Evolutionary conservation across 345 rosid genomes (phyloP).

Genomic region (Aquilaria sinensis): DNA sequence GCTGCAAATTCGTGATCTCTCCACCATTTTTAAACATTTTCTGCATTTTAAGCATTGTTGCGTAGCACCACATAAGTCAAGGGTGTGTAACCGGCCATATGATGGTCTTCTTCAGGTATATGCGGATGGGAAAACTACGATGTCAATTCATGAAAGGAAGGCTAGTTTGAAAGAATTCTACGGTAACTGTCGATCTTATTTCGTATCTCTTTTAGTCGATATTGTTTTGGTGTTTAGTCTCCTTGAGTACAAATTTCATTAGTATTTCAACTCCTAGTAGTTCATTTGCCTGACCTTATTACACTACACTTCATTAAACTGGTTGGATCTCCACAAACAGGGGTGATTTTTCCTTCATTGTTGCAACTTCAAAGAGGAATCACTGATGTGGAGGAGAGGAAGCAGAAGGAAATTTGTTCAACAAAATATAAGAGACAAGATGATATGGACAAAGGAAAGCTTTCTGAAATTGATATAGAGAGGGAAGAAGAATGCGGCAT

Average conservation of each 20-base stretch:
- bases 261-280: no score
- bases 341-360: constrained; percentile 79
- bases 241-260: no score
- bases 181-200: constrained; percentile 36
- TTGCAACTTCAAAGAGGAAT: constrained; percentile 82
- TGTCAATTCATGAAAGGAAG: constrained; percentile 79
- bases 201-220: neutral
- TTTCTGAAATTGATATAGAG: constrained; percentile 68
- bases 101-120: constrained; percentile 46
- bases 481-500: constrained; percentile 95
- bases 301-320: neutral
- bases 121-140: constrained; percentile 86
- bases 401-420: constrained; percentile 61
- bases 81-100: constrained; percentile 3
- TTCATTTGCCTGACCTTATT: neutral
- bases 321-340: constrained; percentile 30
- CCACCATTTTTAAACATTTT: neutral
- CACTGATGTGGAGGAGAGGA: constrained; percentile 66
- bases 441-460: constrained; percentile 54
- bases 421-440: constrained; percentile 45
- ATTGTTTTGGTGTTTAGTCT: neutral
- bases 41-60: neutral
- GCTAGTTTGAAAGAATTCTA: constrained; percentile 85
- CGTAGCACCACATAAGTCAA: neutral
- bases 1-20: neutral